phyloP scores from a whole-genome alignment of 1,284 basidiomycete species.

The Apiotrichum laibachii region DNA sequence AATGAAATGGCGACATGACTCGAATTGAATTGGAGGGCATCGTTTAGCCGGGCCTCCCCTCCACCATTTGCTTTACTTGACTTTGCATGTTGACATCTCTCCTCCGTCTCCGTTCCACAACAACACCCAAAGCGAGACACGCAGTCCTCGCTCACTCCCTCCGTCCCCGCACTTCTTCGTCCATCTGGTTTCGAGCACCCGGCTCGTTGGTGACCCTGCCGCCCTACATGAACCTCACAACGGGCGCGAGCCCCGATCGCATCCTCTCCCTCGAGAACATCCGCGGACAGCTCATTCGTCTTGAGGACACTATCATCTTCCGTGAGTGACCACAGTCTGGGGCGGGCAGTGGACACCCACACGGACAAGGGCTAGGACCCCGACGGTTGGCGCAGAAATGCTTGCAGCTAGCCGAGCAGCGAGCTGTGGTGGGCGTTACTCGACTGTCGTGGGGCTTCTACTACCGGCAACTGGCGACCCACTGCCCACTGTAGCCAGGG shows the following conservation, averaged over 20 bases:
- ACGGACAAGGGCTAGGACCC: not conserved
- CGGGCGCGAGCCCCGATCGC: slow-evolving; percentile 62
- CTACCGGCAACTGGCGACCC: too few relatives aligned
- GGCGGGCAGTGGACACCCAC: too few relatives aligned
- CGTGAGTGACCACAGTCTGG: slow-evolving; percentile 43
- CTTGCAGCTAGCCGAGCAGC: not conserved
- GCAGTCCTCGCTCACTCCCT: not conserved
- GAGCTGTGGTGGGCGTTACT: not conserved
- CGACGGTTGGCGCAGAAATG: not conserved
- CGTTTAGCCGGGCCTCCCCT: too few relatives aligned
- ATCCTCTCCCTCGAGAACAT: slow-evolving; percentile 83
- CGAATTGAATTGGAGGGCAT: too few relatives aligned
- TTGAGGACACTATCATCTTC: slow-evolving; percentile 99
- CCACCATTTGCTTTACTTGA: too few relatives aligned
- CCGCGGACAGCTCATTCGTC: slow-evolving; percentile 76
- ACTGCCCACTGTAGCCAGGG: too few relatives aligned
- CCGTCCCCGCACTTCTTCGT: not conserved
- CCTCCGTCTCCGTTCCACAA: too few relatives aligned
- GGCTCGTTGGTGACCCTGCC: slow-evolving; percentile 1
- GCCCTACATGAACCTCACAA: slow-evolving; percentile 49
- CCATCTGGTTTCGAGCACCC: not conserved
- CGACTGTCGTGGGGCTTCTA: too few relatives aligned
- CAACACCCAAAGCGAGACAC: not conserved
- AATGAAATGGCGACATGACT: too few relatives aligned
- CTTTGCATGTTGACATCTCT: too few relatives aligned